Conservation (phyloP, 495 filamentous ascomycete species). For the Aeminium ludgeri region DNA sequence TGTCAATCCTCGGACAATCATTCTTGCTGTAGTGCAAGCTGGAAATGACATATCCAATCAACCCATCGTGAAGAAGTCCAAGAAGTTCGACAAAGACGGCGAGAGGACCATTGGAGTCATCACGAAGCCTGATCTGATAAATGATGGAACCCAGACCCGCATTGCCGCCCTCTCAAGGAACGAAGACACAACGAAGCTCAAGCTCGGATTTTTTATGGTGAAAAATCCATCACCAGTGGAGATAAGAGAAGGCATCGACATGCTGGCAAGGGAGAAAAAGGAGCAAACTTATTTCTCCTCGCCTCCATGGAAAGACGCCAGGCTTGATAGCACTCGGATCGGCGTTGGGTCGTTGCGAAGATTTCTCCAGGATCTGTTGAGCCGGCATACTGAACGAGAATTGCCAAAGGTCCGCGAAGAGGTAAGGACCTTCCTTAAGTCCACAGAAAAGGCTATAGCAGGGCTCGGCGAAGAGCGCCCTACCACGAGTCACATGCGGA, state of each 20-base stretch:
- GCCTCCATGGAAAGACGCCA: slow-evolving; percentile 6
- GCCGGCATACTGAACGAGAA: slow-evolving; percentile 9
- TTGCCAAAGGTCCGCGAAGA: slow-evolving; percentile 12
- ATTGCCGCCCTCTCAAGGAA: slow-evolving; percentile 27
- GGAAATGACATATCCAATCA: slow-evolving; percentile 20
- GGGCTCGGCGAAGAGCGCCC: slow-evolving; percentile 4
- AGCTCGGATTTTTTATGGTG: slow-evolving; percentile 23
- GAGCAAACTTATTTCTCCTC: slow-evolving; percentile 2
- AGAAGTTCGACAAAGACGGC: slow-evolving; percentile 14
- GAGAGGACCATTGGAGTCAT: slow-evolving; percentile 23
- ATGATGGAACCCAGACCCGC: slow-evolving; percentile 20
- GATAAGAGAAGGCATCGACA: background rate
- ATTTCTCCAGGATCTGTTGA: slow-evolving; percentile 5
- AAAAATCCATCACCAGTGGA: slow-evolving; percentile 25
- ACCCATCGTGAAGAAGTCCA: slow-evolving; percentile 11
- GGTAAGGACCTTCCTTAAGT: slow-evolving; percentile 2
- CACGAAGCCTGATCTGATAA: slow-evolving; percentile 28
- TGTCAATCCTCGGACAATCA: slow-evolving; percentile 16
- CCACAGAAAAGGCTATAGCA: background rate
- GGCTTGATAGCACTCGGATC: background rate
- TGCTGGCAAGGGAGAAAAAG: background rate
- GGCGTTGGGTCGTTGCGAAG: slow-evolving; percentile 1
- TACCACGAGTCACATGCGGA: slow-evolving; percentile 6
- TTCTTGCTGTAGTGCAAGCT: slow-evolving; percentile 21
- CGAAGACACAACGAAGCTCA: slow-evolving; percentile 9